Evolutionary conservation across 371 early-diverging fungal genomes (phyloP), one percentile per base, ranked within the genome.

Genomic region (Syncephalastrum sp.): DNA sequence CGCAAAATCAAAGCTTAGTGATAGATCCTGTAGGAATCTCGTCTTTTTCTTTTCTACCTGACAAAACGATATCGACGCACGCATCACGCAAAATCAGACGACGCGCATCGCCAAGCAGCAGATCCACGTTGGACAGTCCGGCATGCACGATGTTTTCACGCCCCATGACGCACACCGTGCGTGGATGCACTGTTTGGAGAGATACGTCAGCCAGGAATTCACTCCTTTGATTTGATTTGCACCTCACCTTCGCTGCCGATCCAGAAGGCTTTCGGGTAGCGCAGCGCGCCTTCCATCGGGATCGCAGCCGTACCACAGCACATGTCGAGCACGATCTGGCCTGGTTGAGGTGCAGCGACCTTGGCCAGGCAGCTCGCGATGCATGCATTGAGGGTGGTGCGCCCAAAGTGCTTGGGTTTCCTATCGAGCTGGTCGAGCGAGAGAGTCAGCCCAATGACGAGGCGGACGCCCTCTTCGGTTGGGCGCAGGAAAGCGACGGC

Each of bases 301-400:
- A 65, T 57, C 14, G 60, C 62, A 23, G 57, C 60, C 25, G 77
- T 76, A 13, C 78, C 78, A 62, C 75, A 72, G 33, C 78, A 78
- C 69, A 74, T 74, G 54, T 78, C 78, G 19, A 78, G 51, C 0
- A 78, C 56, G 15, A 78, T 44, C 42, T 78, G 62, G 0, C 78
- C 78, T 16, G 72, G 65, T 46, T 60, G 43, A 24, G 78, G 75
- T 23, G 70, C 49, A 1, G 65, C 69, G 5, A 74, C 10, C 15
- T 57, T 46, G 6, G 59, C 62, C 45, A 78, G 53, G 50, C 78
- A 78, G 61, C 68, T 68, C 4, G 78, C 78, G 47, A 78, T 74
- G 44, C 59, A 58, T 21, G 78, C 70, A 57, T 70, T 74, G 43
- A 78, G 42, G 47, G 72, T 72, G 10, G 78, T 78, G 33, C 67